These are phyloP conservation scores for Fusarium virguliforme DNA, from an alignment of 2,329 filamentous ascomycete genomes.

Conservation along the genomic window DNA sequence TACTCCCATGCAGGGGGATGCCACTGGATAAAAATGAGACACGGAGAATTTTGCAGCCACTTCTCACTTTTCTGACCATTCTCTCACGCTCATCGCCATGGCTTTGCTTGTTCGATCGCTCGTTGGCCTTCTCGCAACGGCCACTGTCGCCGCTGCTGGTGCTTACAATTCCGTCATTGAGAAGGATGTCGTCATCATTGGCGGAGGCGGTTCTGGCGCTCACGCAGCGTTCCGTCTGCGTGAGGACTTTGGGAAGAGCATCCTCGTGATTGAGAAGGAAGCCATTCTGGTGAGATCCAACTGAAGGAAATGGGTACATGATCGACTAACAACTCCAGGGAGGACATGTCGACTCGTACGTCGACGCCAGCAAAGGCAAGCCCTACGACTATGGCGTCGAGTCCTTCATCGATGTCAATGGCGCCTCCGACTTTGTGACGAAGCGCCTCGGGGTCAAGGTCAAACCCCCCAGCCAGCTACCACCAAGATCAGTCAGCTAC, in stretches of 20 bases:
- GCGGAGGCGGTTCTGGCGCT: conserved; percentile 58
- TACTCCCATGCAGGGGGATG: background rate
- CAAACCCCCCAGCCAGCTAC: conserved; percentile 42
- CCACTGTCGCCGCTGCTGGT: conserved; percentile 18
- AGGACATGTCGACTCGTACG: conserved; percentile 66
- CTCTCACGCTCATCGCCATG: background rate
- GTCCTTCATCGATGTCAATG: conserved; percentile 57
- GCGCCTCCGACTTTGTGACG: conserved; percentile 62
- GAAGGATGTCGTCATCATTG: conserved; percentile 57
- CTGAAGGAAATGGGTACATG: background rate
- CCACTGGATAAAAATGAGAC: background rate
- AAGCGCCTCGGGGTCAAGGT: conserved; percentile 58
- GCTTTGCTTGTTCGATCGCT: conserved; percentile 12
- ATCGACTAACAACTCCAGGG: conserved; percentile 54
- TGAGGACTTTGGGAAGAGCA: conserved; percentile 55
- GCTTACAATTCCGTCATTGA: conserved; percentile 14
- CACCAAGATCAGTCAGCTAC: conserved; percentile 52
- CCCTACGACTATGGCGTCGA: conserved; percentile 58
- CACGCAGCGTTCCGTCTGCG: conserved; percentile 58
- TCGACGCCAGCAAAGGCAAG: conserved; percentile 57
- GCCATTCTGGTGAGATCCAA: conserved; percentile 50
- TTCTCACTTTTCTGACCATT: background rate
- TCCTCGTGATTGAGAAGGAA: conserved; percentile 58
- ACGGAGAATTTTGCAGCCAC: background rate
- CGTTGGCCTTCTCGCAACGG: conserved; percentile 21